Conservation (phyloP, 2,329 filamentous ascomycete species). For the Exophiala calicioides region DNA sequence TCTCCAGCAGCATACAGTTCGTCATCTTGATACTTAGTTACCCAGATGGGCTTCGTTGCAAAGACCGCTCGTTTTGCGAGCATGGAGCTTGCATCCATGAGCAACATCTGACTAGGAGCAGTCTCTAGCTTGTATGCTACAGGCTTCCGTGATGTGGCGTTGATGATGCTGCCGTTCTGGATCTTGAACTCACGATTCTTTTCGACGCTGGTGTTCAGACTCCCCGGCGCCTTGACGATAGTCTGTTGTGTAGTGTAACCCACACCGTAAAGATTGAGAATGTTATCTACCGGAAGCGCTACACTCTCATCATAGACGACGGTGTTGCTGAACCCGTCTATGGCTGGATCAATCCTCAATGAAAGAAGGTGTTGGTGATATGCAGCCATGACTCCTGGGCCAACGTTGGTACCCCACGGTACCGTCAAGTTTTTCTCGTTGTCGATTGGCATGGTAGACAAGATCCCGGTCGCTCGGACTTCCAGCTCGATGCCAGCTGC, state of each 20-base stretch:
- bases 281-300: conserved; percentile 16
- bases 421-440: conserved; percentile 51
- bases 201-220: conserved; percentile 51
- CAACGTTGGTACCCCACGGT: conserved; percentile 63
- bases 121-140: conserved; percentile 54
- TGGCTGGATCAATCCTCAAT: conserved; percentile 64
- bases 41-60: conserved; percentile 57
- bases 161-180: conserved; percentile 49
- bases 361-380: conserved; percentile 73
- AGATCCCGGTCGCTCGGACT: conserved; percentile 66
- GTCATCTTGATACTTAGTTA: conserved; percentile 55
- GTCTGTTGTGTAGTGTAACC: conserved; percentile 47
- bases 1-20: conserved; percentile 55
- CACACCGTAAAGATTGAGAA: conserved; percentile 53
- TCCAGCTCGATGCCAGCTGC: conserved; percentile 63
- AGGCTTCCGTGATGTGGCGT: conserved; percentile 49
- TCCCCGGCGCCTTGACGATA: background rate
- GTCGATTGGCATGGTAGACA: conserved; percentile 63
- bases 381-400: conserved; percentile 64
- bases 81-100: conserved; percentile 48
- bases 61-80: conserved; percentile 52
- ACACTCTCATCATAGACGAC: background rate
- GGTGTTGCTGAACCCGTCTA: conserved; percentile 51
- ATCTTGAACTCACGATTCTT: conserved; percentile 58
- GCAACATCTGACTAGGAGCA: conserved; percentile 51